A percentile compares a stretch with the other conserved stretches of the same genome.
Conservation (phyloP, 208 protist genomes). For the Angomonas ambiguus region DNA sequence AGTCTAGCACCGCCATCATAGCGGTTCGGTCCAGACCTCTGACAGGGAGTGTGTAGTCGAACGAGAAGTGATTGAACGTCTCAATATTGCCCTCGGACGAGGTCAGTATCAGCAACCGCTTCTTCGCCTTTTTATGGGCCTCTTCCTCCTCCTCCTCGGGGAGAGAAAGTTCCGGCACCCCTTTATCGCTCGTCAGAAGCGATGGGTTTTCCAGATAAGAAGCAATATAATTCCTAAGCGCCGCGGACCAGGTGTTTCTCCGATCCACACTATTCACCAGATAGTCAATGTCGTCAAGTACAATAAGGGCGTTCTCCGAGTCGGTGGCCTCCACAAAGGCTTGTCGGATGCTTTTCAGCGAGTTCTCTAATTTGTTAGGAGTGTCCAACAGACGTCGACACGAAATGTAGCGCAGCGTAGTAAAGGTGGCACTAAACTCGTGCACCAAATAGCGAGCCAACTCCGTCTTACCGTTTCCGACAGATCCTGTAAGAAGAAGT, state of each 20-base stretch:
- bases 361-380: slow-evolving; percentile 29
- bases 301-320: slow-evolving; percentile 84
- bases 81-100: neutral
- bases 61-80: neutral
- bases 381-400: slow-evolving; percentile 33
- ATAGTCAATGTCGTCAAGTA: slow-evolving; percentile 97
- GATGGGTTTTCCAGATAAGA: slow-evolving; percentile 25
- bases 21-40: neutral
- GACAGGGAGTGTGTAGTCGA: neutral
- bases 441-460: slow-evolving; percentile 38
- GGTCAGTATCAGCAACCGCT: neutral
- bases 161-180: slow-evolving; percentile 9
- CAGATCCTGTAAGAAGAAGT: slow-evolving; percentile 45
- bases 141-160: slow-evolving; percentile 13
- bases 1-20: neutral
- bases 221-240: slow-evolving; percentile 26
- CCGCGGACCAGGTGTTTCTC: slow-evolving; percentile 6
- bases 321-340: slow-evolving; percentile 95
- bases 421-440: slow-evolving; percentile 16
- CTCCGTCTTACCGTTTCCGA: slow-evolving; percentile 61
- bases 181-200: slow-evolving; percentile 22
- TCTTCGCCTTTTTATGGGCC: neutral
- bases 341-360: slow-evolving; percentile 55
- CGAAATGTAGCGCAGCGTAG: slow-evolving; percentile 31
- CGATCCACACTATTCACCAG: slow-evolving; percentile 24